Conservation (phyloP, 192 early-diverging fungal species). For the Rhizoclosmatium globosum region DNA sequence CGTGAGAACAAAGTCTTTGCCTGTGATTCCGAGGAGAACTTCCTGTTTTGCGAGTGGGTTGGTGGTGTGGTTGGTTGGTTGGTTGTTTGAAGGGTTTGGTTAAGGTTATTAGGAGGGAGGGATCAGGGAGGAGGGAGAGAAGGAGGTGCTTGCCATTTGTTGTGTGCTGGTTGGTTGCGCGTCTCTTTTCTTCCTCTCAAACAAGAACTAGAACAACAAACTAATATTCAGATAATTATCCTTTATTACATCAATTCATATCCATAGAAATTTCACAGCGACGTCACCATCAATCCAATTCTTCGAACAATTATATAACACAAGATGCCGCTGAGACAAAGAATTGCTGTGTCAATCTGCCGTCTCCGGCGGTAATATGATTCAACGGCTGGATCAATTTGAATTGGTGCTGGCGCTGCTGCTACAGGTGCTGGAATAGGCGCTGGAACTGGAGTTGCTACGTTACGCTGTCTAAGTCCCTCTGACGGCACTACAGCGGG, state of each 20-base stretch:
- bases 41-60: slow-evolving; percentile 20
- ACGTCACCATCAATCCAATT: background rate
- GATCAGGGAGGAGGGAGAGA: too few relatives aligned
- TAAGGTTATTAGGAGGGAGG: background rate
- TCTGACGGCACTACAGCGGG: background rate
- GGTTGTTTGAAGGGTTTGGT: background rate
- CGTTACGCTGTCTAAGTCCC: background rate
- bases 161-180: background rate
- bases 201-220: background rate
- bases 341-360: slow-evolving; percentile 25
- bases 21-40: slow-evolving; percentile 86
- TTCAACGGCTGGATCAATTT: background rate
- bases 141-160: background rate
- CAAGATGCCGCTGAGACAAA: background rate
- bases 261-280: too few relatives aligned
- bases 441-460: background rate
- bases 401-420: background rate
- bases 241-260: too few relatives aligned
- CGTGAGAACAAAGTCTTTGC: slow-evolving; percentile 92
- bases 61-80: background rate
- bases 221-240: too few relatives aligned
- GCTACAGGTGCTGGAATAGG: background rate
- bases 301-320: slow-evolving; percentile 16
- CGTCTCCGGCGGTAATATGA: background rate
- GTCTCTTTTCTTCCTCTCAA: background rate